Evolutionary conservation across 1,139 yeast genomes (phyloP).

Genomic region (Tardiomyces blankii): DNA sequence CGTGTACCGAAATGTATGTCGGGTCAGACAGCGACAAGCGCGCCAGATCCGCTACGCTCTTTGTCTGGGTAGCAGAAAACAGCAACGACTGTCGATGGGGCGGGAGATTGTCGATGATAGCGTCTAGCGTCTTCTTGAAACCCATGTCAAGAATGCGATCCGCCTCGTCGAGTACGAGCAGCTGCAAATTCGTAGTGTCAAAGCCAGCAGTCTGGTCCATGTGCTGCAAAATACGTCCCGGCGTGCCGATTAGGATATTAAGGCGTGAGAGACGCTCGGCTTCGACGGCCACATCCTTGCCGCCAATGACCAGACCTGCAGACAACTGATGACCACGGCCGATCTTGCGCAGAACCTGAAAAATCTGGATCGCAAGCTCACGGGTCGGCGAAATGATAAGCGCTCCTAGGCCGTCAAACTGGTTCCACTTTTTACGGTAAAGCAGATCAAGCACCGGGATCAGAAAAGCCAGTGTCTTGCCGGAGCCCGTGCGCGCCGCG

Average conservation of each 20-base stretch:
- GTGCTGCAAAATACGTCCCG: slow-evolving; percentile 90
- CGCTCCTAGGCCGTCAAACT: slow-evolving; percentile 88
- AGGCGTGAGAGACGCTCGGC: slow-evolving; percentile 73
- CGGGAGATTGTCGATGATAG: slow-evolving; percentile 74
- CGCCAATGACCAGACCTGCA: slow-evolving; percentile 95
- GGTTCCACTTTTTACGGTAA: slow-evolving; percentile 69
- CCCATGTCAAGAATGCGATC: slow-evolving; percentile 97
- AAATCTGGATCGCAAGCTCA: slow-evolving; percentile 88
- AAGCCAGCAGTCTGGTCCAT: slow-evolving; percentile 88
- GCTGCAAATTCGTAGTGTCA: slow-evolving; percentile 68
- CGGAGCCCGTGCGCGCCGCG: slow-evolving; percentile 95
- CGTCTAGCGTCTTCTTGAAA: slow-evolving; percentile 78
- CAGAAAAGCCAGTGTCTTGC: slow-evolving; percentile 86
- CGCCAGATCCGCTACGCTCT: slow-evolving; percentile 78
- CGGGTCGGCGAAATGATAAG: slow-evolving; percentile 87
- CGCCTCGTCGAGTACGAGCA: slow-evolving; percentile 87
- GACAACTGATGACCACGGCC: slow-evolving; percentile 75
- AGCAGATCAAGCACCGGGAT: slow-evolving; percentile 73
- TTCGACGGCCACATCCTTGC: slow-evolving; percentile 84
- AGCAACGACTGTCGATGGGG: slow-evolving; percentile 71
- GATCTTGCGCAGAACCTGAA: slow-evolving; percentile 76
- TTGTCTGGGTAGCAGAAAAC: slow-evolving; percentile 91
- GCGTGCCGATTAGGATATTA: slow-evolving; percentile 89
- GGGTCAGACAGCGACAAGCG: slow-evolving; percentile 78
- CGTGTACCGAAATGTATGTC: slow-evolving; percentile 43